Percentiles rank a stretch among this genome's conserved stretches.
Conservation (phyloP, 768 basidiomycete species). For the Mycena polygramma region DNA sequence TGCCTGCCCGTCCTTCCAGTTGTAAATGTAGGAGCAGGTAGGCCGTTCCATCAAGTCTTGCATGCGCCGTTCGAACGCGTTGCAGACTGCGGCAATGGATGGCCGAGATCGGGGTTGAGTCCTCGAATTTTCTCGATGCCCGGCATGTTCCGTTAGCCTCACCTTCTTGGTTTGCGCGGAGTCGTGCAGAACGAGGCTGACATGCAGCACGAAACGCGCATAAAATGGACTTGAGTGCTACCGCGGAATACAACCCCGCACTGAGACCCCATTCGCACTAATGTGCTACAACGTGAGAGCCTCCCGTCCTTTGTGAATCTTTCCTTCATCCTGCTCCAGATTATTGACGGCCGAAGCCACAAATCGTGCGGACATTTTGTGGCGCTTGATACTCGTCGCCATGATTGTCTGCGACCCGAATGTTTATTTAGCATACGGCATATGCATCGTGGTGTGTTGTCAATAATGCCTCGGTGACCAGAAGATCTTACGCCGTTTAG, state of each 20-base stretch:
- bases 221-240: slow-evolving; percentile 34
- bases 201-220: slow-evolving; percentile 46
- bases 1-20: slow-evolving; percentile 15
- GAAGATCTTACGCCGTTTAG: slow-evolving; percentile 20
- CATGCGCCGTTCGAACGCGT: slow-evolving; percentile 8
- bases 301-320: slow-evolving; percentile 19
- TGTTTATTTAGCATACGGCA: slow-evolving; percentile 83
- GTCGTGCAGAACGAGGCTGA: slow-evolving; percentile 56
- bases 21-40: background rate
- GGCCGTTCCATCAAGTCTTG: background rate
- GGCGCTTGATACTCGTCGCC: slow-evolving; percentile 75
- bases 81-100: slow-evolving; percentile 22
- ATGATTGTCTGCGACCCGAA: slow-evolving; percentile 73
- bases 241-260: slow-evolving; percentile 37
- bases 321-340: slow-evolving; percentile 53
- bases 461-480: background rate
- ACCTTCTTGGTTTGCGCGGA: slow-evolving; percentile 48
- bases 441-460: slow-evolving; percentile 49
- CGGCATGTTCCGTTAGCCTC: slow-evolving; percentile 58
- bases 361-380: slow-evolving; percentile 79
- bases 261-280: slow-evolving; percentile 30
- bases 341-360: slow-evolving; percentile 83
- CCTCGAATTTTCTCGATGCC: slow-evolving; percentile 36
- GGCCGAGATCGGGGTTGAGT: slow-evolving; percentile 30
- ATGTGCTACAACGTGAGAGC: slow-evolving; percentile 84